phyloP scores from a whole-genome alignment of 2,329 filamentous ascomycete genomes.

The Diplodia seriata region DNA sequence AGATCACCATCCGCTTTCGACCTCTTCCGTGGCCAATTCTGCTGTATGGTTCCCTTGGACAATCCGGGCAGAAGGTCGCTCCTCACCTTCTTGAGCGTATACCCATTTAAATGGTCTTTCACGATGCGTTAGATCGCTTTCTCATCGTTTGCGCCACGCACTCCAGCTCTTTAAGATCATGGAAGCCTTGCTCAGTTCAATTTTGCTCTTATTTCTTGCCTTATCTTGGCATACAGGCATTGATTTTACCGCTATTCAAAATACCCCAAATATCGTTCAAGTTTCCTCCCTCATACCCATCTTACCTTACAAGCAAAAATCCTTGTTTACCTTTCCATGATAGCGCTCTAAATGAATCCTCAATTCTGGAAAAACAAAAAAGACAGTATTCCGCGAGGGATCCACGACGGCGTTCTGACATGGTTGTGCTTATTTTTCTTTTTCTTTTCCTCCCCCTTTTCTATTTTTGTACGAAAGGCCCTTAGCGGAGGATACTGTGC shows the following conservation, averaged over 20 bases:
- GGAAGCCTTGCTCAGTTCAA: background rate
- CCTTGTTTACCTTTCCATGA: background rate
- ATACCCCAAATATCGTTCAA: constrained; percentile 57
- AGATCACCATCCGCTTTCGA: constrained; percentile 2
- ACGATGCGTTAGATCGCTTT: background rate
- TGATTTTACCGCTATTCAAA: constrained; percentile 11
- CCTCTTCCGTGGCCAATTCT: background rate
- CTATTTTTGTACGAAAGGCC: background rate
- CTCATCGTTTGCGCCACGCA: background rate
- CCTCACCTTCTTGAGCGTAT: background rate
- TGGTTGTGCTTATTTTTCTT: background rate
- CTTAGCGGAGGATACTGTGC: background rate
- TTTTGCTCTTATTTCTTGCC: background rate
- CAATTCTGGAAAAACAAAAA: background rate
- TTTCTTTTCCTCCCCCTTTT: background rate
- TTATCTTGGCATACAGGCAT: background rate
- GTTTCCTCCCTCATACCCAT: constrained; percentile 39
- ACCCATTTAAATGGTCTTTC: background rate
- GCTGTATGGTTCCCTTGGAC: constrained; percentile 25
- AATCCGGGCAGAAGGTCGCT: constrained; percentile 1
- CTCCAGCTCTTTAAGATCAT: background rate
- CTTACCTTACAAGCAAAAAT: background rate
- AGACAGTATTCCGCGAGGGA: background rate
- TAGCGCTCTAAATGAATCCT: background rate
- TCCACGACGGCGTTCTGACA: background rate